Percentiles rank a stretch among this genome's conserved stretches.
Conservation (phyloP, 352 stramenopile genomes). For the Pythium myriotylum region DNA sequence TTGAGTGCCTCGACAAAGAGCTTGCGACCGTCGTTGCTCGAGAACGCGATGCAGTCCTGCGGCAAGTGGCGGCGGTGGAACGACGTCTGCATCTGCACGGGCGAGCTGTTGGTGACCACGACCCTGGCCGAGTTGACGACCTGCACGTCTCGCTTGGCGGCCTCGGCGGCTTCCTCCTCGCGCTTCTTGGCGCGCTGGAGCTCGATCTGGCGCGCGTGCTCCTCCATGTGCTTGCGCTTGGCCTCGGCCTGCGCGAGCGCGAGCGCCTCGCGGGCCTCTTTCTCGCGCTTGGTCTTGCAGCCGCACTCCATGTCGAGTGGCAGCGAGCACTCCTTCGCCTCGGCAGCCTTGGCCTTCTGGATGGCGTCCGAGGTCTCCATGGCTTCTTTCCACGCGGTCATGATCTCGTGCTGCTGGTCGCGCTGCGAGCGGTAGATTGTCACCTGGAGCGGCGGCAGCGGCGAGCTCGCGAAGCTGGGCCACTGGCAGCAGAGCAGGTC, state of each 20-base stretch:
- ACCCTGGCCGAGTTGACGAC: slow-evolving; percentile 17
- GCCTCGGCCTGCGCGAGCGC: slow-evolving; percentile 20
- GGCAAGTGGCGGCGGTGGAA: slow-evolving; percentile 88
- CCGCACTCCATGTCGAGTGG: slow-evolving; percentile 34
- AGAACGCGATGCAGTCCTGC: slow-evolving; percentile 81
- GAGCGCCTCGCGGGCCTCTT: slow-evolving; percentile 22
- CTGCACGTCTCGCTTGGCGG: slow-evolving; percentile 4
- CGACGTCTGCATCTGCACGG: slow-evolving; percentile 65
- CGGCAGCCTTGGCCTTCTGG: slow-evolving; percentile 1
- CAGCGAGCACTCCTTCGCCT: slow-evolving; percentile 25
- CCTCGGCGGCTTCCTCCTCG: background rate
- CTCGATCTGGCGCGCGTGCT: slow-evolving; percentile 58
- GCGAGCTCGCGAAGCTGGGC: slow-evolving; percentile 9
- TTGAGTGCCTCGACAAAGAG: slow-evolving; percentile 82
- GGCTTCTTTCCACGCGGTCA: slow-evolving; percentile 24
- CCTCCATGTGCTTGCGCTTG: slow-evolving; percentile 19
- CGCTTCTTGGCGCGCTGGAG: slow-evolving; percentile 10
- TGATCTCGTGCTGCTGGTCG: slow-evolving; percentile 25
- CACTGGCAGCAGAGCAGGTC: slow-evolving; percentile 32
- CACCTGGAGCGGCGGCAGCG: slow-evolving; percentile 10
- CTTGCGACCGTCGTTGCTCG: slow-evolving; percentile 72
- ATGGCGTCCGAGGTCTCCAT: slow-evolving; percentile 26
- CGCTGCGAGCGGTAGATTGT: slow-evolving; percentile 24
- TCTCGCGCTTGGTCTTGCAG: slow-evolving; percentile 32
- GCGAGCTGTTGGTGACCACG: slow-evolving; percentile 7